Evolutionary conservation across 2,329 filamentous ascomycete genomes (phyloP).

Genomic region (Neonectria coccinea): DNA sequence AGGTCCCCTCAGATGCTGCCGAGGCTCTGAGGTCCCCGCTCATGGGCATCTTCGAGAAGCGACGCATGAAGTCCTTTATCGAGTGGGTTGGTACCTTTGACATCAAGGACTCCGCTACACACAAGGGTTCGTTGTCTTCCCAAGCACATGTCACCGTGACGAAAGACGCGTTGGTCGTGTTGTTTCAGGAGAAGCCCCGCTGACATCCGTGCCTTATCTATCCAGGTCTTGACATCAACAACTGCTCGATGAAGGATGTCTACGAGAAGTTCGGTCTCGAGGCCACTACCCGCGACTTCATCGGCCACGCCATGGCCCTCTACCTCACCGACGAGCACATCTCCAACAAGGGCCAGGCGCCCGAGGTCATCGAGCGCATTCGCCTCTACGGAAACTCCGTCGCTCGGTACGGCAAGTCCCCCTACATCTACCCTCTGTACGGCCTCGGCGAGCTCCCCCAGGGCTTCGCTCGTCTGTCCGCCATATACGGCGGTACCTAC

Average conservation of each 20-base stretch:
- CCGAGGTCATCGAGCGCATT: conserved; percentile 91
- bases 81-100: conserved; percentile 95
- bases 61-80: conserved; percentile 94
- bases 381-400: conserved; percentile 98
- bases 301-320: conserved; percentile 98
- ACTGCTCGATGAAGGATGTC: conserved; percentile 94
- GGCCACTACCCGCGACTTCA: conserved; percentile 89
- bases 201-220: conserved; percentile 28
- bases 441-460: conserved; percentile 97
- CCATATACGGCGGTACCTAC: conserved; percentile 98
- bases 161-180: neutral
- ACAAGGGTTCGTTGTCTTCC: conserved; percentile 77
- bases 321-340: conserved; percentile 94
- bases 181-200: neutral
- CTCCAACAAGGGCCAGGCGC: conserved; percentile 75
- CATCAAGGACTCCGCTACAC: conserved; percentile 81
- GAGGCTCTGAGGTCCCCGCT: conserved; percentile 93
- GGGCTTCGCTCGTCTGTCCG: conserved; percentile 95
- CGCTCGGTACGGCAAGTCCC: conserved; percentile 96
- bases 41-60: conserved; percentile 98
- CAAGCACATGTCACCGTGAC: neutral
- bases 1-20: conserved; percentile 92
- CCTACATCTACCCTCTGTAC: conserved; percentile 99
- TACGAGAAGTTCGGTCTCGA: conserved; percentile 98
- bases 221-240: conserved; percentile 81